Conservation (phyloP, 2,329 filamentous ascomycete genomes). For the Onygenales sp. region DNA sequence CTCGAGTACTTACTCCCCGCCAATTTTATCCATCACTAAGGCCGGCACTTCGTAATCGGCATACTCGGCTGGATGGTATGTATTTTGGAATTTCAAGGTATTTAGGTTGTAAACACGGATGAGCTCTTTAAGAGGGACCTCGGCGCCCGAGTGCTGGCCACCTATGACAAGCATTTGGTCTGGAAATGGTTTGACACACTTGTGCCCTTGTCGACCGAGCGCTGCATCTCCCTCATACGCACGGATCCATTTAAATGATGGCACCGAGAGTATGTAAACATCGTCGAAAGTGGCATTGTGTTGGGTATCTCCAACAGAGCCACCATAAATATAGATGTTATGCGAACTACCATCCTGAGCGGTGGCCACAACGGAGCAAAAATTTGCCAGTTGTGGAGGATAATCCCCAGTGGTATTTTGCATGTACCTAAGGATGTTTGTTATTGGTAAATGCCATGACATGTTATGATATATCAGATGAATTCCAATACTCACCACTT, state of each 20-base stretch:
- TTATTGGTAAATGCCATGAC: not conserved
- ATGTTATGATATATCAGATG: not conserved
- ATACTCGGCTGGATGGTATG: slow-evolving; percentile 22
- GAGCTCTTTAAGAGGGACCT: slow-evolving; percentile 20
- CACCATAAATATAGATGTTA: slow-evolving; percentile 28
- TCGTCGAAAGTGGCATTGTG: slow-evolving; percentile 17
- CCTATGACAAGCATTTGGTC: slow-evolving; percentile 36
- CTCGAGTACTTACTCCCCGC: slow-evolving; percentile 22
- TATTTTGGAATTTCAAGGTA: slow-evolving; percentile 21
- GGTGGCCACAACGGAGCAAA: slow-evolving; percentile 32
- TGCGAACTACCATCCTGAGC: slow-evolving; percentile 28
- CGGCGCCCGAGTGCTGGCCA: slow-evolving; percentile 19
- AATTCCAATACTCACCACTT: slow-evolving; percentile 15
- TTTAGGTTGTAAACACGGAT: slow-evolving; percentile 42
- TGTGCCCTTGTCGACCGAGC: slow-evolving; percentile 21
- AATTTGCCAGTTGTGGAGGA: slow-evolving; percentile 27
- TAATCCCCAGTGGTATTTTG: slow-evolving; percentile 32
- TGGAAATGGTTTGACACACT: slow-evolving; percentile 37
- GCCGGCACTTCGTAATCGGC: slow-evolving; percentile 22
- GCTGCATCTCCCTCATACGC: slow-evolving; percentile 11
- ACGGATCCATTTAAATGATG: slow-evolving; percentile 26
- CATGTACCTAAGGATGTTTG: slow-evolving; percentile 22
- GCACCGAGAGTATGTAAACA: slow-evolving; percentile 26
- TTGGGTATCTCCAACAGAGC: slow-evolving; percentile 16
- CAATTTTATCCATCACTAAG: slow-evolving; percentile 22